Conservation (phyloP, 441 rosid species). For the Brassica balearica region DNA sequence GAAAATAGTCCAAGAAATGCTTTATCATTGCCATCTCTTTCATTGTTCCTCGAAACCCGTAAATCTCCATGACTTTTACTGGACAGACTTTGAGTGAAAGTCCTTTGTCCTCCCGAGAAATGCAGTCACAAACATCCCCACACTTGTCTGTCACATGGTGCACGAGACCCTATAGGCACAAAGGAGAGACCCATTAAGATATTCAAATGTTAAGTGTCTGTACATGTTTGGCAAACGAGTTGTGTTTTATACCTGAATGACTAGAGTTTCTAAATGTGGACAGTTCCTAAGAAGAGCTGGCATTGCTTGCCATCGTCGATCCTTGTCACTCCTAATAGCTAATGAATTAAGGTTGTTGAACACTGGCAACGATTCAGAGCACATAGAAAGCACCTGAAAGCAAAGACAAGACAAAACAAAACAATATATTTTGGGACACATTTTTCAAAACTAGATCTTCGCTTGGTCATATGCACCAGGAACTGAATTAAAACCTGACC, state of each 20-base stretch:
- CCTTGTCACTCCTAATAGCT: background rate
- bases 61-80: no score
- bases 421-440: background rate
- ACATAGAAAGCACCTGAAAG: background rate
- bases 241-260: background rate
- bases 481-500: background rate
- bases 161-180: no score
- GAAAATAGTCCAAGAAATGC: conserved; percentile 29
- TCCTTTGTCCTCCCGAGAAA: no score
- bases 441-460: background rate
- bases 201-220: background rate
- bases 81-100: no score
- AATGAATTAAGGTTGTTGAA: conserved; percentile 22
- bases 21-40: conserved; percentile 9
- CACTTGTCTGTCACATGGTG: no score
- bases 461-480: background rate
- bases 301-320: conserved; percentile 14
- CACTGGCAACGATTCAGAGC: background rate
- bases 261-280: conserved; percentile 18
- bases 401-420: background rate
- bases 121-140: no score
- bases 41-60: background rate
- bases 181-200: background rate
- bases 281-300: conserved; percentile 25
- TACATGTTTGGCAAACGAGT: background rate